phyloP scores from a whole-genome alignment of 2,329 filamentous ascomycete species.

The Huntiella moniliformis region DNA sequence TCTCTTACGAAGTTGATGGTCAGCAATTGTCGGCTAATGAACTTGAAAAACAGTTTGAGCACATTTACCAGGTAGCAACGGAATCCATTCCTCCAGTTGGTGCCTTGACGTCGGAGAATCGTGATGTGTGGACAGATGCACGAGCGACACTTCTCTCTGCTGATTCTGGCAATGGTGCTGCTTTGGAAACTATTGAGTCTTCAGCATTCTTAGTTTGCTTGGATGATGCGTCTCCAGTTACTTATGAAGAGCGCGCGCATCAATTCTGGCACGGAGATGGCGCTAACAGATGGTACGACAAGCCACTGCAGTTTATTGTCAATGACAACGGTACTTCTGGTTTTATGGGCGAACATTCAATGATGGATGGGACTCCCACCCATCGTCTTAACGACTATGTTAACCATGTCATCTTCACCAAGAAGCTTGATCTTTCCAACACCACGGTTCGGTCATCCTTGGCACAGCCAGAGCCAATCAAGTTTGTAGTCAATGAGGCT shows the following conservation, averaged over 20 bases:
- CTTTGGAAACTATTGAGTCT: conserved; percentile 68
- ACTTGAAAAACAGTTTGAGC: conserved; percentile 74
- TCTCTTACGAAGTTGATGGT: conserved; percentile 62
- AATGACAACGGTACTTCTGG: conserved; percentile 96
- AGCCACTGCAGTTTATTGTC: conserved; percentile 92
- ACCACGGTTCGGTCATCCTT: conserved; percentile 62
- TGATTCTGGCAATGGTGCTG: conserved; percentile 58
- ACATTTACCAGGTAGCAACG: conserved; percentile 54
- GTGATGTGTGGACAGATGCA: conserved; percentile 80
- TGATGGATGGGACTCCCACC: conserved; percentile 99
- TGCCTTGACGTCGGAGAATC: conserved; percentile 74
- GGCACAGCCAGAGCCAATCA: conserved; percentile 58
- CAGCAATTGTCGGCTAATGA: conserved; percentile 75
- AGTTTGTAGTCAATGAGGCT: conserved; percentile 59
- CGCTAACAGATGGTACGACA: conserved; percentile 91
- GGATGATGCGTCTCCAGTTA: conserved; percentile 79
- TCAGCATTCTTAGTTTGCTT: conserved; percentile 84
- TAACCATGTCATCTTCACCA: conserved; percentile 79
- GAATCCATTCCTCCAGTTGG: conserved; percentile 59
- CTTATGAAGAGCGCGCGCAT: conserved; percentile 83
- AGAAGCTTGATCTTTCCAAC: conserved; percentile 80
- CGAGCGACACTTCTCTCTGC: conserved; percentile 56
- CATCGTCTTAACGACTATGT: conserved; percentile 92
- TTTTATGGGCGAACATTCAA: conserved; percentile 96
- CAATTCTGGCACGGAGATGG: conserved; percentile 98